These are phyloP conservation scores for Fusarium longipes DNA, from an alignment of 2,329 filamentous ascomycete species.

Conservation along the genomic window DNA sequence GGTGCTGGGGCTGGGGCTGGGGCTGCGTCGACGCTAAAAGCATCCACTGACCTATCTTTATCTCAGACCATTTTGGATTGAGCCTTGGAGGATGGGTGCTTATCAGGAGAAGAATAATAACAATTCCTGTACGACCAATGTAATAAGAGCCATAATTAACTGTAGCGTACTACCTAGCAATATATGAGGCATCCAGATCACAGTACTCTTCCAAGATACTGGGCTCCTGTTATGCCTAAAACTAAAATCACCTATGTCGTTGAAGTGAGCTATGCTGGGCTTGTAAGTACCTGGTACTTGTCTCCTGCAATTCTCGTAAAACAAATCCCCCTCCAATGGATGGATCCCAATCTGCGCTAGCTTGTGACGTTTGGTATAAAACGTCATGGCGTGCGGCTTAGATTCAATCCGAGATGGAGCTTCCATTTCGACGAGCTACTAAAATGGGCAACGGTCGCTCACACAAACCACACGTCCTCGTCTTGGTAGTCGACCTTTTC, in stretches of 20 bases:
- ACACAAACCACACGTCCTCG: neutral
- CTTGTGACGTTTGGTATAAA: constrained; percentile 23
- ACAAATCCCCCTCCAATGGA: constrained; percentile 16
- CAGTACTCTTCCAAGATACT: neutral
- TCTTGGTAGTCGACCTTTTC: neutral
- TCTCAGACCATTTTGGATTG: constrained; percentile 23
- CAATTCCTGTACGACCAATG: constrained; percentile 5
- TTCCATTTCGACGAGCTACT: constrained; percentile 11
- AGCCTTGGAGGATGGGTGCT: constrained; percentile 10
- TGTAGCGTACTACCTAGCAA: neutral
- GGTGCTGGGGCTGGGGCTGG: constrained; percentile 31
- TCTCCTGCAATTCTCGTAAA: constrained; percentile 40
- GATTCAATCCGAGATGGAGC: constrained; percentile 31
- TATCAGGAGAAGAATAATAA: constrained; percentile 12
- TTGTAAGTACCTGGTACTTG: constrained; percentile 27
- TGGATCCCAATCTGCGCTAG: constrained; percentile 24
- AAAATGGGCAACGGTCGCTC: constrained; percentile 24
- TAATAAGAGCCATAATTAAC: neutral
- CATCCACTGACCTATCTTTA: constrained; percentile 34
- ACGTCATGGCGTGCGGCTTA: constrained; percentile 42
- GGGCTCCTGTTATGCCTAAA: neutral
- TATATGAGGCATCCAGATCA: neutral
- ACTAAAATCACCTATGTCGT: neutral
- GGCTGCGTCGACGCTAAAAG: constrained; percentile 38
- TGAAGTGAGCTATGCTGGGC: neutral